Base-by-base conservation (phyloP, 805 yeast genomes). In the Starmera dryadoides region DNA sequence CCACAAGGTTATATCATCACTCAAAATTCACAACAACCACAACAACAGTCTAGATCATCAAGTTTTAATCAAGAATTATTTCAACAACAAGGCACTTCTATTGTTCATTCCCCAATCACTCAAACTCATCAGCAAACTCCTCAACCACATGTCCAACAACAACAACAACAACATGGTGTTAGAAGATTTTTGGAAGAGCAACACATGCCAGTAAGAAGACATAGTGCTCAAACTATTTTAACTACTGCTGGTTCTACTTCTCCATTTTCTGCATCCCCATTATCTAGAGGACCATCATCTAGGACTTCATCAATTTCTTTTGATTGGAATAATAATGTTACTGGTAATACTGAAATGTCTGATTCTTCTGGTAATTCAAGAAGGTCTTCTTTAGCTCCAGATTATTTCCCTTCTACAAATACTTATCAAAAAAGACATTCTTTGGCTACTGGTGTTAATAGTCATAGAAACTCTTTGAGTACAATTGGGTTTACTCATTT, bases 341-440 rank as follows among this genome's bases (percentile, higher is more conserved):
- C 60, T 7, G 19, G 18, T 26, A 15, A 25, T 12, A 17, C n/a
- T 22, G 28, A 34, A 7, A 12, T 25, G 2, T n/a, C 36, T 11
- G 52, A 56, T 26, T 56, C 66, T 10, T 53, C 57, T 6, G 32
- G 49, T 20, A 53, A 46, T 32, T 61, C 67, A 38, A 56, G 74
- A 47, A 60, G 71, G 38, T 64, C 71, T 7, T 63, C 70, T 3
- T 47, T 66, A 34, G 71, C 69, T 4, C 71, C 65, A 8, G 74
- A 69, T 41, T 53, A 64, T 37, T 67, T 66, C 54, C 70, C 71
- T 6, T 65, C 61, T 43, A 46, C 47, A 6, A 15, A 30, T 17
- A 43, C 16, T 35, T 22, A 15, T 26, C 30, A 19, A 25, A 46
- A 48, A 33, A 44, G 55, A 37, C 51, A 46, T 4, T 51, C 56